Evolutionary conservation across 495 filamentous ascomycete genomes (phyloP), one percentile per base, ranked within the genome.

Genomic region (Podospora fimiseda): DNA sequence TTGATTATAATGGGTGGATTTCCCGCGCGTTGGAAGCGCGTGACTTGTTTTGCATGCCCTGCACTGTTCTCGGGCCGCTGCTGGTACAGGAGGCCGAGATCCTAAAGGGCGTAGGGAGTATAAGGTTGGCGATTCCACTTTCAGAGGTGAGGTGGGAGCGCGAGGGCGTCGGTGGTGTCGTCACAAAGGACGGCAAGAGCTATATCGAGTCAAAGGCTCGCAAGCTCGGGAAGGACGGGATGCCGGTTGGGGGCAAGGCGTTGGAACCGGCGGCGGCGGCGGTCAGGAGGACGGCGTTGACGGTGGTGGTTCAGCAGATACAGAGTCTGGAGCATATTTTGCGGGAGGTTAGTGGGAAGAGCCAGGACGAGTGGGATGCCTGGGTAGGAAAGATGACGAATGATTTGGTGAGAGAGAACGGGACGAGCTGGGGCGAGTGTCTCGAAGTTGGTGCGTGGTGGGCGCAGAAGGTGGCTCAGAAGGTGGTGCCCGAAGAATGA

Each of bases 381-480:
- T 95, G 90, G 91, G 83, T 86, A 73, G 82, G 86, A 30, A 87
- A 85, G 59, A 87, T 95, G 86, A 92, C 86, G 74, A 79, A 79
- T 39, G 87, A 90, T 71, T 72, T 95, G 64, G 76, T 95, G 56
- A 84, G 87, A 61, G 80, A 88, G 53, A 82, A 83, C 41, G 87
- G 89, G 18, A 82, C 89, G 20, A 80, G 82, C 30, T 88, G 81
- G 72, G 89, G 91, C 39, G 91, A 97, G 70, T 94, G 90, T 68
- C 70, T 97, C 41, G 91, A 96, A 74, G 80, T 93, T 51, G 91
- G 90, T 48, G 90, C 88, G n/a, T 95, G 90, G 90, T 94, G 89
- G 85, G 90, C 88, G 20, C 27, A 33, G 27, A 33, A 33, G 11
- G 27, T 33, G n/a, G n/a, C n/a, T 57, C 74, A 75, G 66, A 94